These are phyloP conservation scores for Gloeostereum incarnatum DNA, from an alignment of 768 basidiomycete species.

Conservation along the genomic window DNA sequence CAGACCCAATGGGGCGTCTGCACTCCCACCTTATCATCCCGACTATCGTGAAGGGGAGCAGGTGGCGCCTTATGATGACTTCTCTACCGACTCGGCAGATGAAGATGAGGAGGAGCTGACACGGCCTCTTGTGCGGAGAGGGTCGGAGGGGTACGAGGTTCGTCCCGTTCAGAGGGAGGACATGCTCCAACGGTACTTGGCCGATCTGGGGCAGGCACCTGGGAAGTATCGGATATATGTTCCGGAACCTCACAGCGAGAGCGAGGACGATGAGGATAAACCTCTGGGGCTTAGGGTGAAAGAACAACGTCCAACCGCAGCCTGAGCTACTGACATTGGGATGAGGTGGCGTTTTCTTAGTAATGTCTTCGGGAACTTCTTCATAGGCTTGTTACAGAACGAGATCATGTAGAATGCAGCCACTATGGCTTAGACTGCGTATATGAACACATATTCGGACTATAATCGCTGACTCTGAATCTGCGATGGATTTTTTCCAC, in stretches of 20 bases:
- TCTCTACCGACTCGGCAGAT: not conserved
- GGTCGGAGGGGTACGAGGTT: constrained; percentile 82
- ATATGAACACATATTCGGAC: too few species aligned
- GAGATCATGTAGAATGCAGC: too few species aligned
- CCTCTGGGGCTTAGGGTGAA: constrained; percentile 1
- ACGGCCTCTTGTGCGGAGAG: constrained; percentile 40
- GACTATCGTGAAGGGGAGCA: constrained; percentile 41
- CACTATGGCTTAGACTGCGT: too few species aligned
- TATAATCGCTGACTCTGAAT: too few species aligned
- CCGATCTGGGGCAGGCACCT: constrained; percentile 40
- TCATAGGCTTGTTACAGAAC: too few species aligned
- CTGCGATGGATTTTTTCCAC: too few species aligned
- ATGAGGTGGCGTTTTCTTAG: too few species aligned
- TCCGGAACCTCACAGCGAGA: constrained; percentile 41
- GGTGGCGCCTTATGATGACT: constrained; percentile 11
- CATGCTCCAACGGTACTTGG: constrained; percentile 50
- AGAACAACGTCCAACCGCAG: not conserved
- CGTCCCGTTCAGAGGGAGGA: constrained; percentile 51
- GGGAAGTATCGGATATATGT: constrained; percentile 64
- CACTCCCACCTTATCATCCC: constrained; percentile 71
- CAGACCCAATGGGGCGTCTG: constrained; percentile 26
- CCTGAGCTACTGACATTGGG: not conserved
- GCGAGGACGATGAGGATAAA: constrained; percentile 28
- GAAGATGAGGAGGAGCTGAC: constrained; percentile 6
- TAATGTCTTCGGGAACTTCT: too few species aligned